A percentile compares a stretch with the other conserved stretches of the same genome.
Conservation (phyloP, 2,329 filamentous ascomycete genomes). For the Alternaria sp. region DNA sequence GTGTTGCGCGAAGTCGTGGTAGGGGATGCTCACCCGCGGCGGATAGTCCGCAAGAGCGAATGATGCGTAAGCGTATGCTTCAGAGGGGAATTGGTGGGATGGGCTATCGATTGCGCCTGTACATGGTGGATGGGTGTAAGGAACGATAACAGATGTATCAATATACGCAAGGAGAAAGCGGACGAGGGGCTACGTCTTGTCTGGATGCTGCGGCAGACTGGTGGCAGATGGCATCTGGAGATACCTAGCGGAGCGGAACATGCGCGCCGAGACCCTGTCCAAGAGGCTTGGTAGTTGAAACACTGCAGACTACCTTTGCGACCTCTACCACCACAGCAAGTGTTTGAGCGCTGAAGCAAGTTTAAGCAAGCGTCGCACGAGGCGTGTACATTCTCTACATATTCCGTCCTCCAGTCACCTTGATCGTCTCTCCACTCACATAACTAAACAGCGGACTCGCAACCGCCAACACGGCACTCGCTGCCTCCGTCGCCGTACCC, state of each 20-base stretch:
- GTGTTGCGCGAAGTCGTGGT: conserved; percentile 12
- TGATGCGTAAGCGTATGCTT: conserved; percentile 9
- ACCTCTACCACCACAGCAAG: conserved; percentile 14
- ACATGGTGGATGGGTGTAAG: conserved; percentile 35
- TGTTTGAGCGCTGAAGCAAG: conserved; percentile 14
- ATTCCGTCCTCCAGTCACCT: conserved; percentile 78
- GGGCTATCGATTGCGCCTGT: conserved; percentile 38
- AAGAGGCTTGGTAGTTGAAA: conserved; percentile 29
- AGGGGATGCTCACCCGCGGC: conserved; percentile 21
- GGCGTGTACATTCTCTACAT: conserved; percentile 57
- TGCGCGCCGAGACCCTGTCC: conserved; percentile 24
- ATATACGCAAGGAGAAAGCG: conserved; percentile 16
- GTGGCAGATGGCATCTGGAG: conserved; percentile 26
- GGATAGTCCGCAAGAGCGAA: conserved; percentile 18
- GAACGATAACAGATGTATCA: conserved; percentile 27
- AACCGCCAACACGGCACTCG: conserved; percentile 77
- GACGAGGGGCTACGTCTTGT: conserved; percentile 14
- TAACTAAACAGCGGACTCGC: conserved; percentile 85
- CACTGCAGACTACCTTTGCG: conserved; percentile 6
- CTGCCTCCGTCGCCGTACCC: conserved; percentile 81
- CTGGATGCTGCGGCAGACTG: conserved; percentile 15
- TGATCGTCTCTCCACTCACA: conserved; percentile 86
- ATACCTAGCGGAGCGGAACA: conserved; percentile 28
- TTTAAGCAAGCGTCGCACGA: not conserved
- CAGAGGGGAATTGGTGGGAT: conserved; percentile 1